Conservation (phyloP, 495 filamentous ascomycete genomes). For the Penicillium longicatenatum region DNA sequence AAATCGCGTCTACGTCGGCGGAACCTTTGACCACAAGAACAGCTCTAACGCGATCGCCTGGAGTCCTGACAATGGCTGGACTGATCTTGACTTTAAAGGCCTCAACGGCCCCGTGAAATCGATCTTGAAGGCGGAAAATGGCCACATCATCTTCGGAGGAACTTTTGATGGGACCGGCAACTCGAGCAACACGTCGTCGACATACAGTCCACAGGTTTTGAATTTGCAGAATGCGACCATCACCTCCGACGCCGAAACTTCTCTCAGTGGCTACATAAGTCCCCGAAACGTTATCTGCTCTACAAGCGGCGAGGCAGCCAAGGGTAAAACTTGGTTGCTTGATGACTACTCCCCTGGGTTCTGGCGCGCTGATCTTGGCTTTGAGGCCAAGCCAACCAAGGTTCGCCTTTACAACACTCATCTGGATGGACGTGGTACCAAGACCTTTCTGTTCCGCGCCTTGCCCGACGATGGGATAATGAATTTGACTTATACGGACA, state of each 20-base stretch:
- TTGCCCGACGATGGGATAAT: constrained; percentile 88
- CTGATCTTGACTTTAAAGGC: constrained; percentile 83
- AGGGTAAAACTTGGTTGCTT: constrained; percentile 81
- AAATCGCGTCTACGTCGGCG: constrained; percentile 87
- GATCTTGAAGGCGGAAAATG: constrained; percentile 75
- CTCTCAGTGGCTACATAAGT: constrained; percentile 67
- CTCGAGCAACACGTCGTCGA: constrained; percentile 48
- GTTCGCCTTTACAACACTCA: constrained; percentile 89
- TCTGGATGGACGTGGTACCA: constrained; percentile 80
- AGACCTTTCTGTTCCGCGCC: constrained; percentile 79
- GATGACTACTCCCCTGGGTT: constrained; percentile 77
- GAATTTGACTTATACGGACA: constrained; percentile 90
- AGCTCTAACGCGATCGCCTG: constrained; percentile 89
- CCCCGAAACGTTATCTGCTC: constrained; percentile 87
- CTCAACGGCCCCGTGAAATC: constrained; percentile 93
- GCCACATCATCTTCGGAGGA: constrained; percentile 89
- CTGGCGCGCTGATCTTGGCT: constrained; percentile 82
- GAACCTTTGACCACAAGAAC: constrained; percentile 74
- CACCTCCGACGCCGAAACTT: constrained; percentile 61
- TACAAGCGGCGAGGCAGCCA: constrained; percentile 60
- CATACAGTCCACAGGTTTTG: constrained; percentile 71
- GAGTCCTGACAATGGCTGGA: constrained; percentile 70
- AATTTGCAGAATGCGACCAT: constrained; percentile 80
- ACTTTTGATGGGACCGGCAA: constrained; percentile 92
- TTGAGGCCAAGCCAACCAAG: constrained; percentile 81